Evolutionary conservation across 129 eudicot genomes (phyloP).

Genomic region (Flaveria ramosissima): DNA sequence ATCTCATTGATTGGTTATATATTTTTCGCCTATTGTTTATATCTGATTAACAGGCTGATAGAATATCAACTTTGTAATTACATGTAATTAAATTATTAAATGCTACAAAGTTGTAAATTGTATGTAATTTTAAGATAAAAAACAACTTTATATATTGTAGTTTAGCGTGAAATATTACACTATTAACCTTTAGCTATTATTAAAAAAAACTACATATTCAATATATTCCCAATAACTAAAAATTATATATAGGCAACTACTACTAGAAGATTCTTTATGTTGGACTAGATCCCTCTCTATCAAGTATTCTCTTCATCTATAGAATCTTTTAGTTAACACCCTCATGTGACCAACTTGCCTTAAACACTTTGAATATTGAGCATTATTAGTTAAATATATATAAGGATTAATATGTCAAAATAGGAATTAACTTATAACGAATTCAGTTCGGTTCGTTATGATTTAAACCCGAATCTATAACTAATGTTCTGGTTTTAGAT

Average conservation of each 20-base stretch:
- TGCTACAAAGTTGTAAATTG: neutral
- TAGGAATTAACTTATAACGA: neutral
- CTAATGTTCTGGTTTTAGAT: no score
- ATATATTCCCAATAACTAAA: constrained; percentile 1
- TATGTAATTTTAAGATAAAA: neutral
- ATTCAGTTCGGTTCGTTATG: no score
- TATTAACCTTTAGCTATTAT: neutral
- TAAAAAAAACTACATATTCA: neutral
- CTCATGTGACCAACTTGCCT: neutral
- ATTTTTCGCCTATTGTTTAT: neutral
- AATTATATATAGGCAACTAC: neutral
- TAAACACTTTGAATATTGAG: neutral
- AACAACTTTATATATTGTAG: neutral
- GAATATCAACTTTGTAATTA: neutral
- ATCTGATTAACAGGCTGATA: neutral
- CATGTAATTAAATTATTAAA: neutral
- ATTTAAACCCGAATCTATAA: no score
- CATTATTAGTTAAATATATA: neutral
- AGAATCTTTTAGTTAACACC: neutral
- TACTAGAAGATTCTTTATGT: constrained; percentile 7
- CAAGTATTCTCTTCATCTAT: neutral
- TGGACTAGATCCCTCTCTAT: constrained; percentile 8
- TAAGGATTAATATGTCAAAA: neutral
- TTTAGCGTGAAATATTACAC: neutral
- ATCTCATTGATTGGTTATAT: neutral